Evolutionary conservation across 192 early-diverging fungal genomes (phyloP), one percentile per base, ranked within the genome.

Genomic region (Umbelopsis isabellina): DNA sequence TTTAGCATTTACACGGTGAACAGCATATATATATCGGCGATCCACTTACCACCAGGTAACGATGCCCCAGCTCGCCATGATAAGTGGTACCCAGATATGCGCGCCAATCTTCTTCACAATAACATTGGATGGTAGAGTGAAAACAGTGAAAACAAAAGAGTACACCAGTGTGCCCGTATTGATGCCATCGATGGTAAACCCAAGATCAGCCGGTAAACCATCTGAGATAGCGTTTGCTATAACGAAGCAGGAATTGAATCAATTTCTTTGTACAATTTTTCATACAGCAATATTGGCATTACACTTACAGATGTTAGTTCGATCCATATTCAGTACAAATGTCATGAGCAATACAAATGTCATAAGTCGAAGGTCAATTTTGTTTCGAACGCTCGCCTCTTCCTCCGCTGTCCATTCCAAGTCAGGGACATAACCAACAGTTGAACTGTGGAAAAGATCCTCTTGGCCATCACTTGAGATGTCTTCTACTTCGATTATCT

Each of bases 81-180:
- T 68, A 27, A 87, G 66, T 0, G 86, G 83, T 45, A 87, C 78
- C 81, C 85, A 87, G 35, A 72, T 72, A 27, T 87, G 75, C 25
- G 85, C 65, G 35, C 86, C 86, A 11, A 87, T 49, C 18, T 74
- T 73, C 30, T 80, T 79, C 10, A 82, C 77, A 45, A 87, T 69
- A 52, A 87, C 61, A 41, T 85, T 81, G 47, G 85, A 85, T 3
- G 84, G 77, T 15, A 87, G 67, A 30, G 82, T 79, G 49, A 83
- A 76, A 30, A 75, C 22, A 45, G 76, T 73, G 35, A 73, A 73
- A n/a, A 67, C 46, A 44, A 78, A 74, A 41, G 83, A 37, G 22
- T 83, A 71, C n/a, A 87, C 72, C 33, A 87, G 45, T 4, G 79
- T 83, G 5, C 70, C 76, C 10, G 74, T 76, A 50, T 80, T 77